A percentile compares a stretch with the other conserved stretches of the same genome.
Evolutionary conservation across 768 basidiomycete genomes (phyloP).

Genomic region (Lactarius quietus): DNA sequence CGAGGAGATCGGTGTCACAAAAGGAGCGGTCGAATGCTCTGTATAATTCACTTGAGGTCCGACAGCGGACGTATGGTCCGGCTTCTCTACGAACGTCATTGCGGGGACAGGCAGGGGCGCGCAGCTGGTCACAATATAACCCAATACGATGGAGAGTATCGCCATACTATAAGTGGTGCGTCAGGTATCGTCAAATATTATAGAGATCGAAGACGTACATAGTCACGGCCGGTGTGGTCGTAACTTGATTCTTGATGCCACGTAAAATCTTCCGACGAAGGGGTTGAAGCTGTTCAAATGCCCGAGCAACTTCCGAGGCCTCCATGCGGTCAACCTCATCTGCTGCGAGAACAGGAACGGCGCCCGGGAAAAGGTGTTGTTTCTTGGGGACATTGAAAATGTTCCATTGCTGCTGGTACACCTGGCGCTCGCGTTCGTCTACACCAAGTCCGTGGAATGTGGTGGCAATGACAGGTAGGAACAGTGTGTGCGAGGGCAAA

Average conservation of each 20-base stretch:
- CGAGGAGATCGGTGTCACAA: slow-evolving; percentile 19
- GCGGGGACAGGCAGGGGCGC: slow-evolving; percentile 36
- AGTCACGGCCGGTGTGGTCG: slow-evolving; percentile 56
- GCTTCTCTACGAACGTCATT: slow-evolving; percentile 28
- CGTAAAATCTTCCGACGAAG: slow-evolving; percentile 29
- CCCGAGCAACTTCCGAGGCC: slow-evolving; percentile 20
- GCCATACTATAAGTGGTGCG: slow-evolving; percentile 49
- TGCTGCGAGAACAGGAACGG: slow-evolving; percentile 29
- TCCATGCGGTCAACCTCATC: slow-evolving; percentile 21
- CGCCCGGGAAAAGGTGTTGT: slow-evolving; percentile 29
- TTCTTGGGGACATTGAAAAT: slow-evolving; percentile 29
- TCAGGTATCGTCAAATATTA: slow-evolving; percentile 6
- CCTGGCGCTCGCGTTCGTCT: slow-evolving; percentile 30
- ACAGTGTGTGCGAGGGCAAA: slow-evolving; percentile 42
- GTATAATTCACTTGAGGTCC: slow-evolving; percentile 23
- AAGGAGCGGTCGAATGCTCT: slow-evolving; percentile 3
- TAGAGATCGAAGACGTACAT: slow-evolving; percentile 45
- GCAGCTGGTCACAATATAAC: slow-evolving; percentile 42
- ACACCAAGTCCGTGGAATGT: slow-evolving; percentile 26
- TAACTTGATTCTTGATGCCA: slow-evolving; percentile 42
- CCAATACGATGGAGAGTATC: slow-evolving; percentile 62
- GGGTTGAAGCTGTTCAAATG: slow-evolving; percentile 22
- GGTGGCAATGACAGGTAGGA: slow-evolving; percentile 52
- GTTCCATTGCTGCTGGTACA: slow-evolving; percentile 34
- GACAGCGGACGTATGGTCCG: slow-evolving; percentile 2